Percentiles rank a stretch among this genome's conserved stretches.
These are phyloP conservation scores for Pistacia vera DNA, from an alignment of 345 rosid species.

Conservation along the genomic window DNA sequence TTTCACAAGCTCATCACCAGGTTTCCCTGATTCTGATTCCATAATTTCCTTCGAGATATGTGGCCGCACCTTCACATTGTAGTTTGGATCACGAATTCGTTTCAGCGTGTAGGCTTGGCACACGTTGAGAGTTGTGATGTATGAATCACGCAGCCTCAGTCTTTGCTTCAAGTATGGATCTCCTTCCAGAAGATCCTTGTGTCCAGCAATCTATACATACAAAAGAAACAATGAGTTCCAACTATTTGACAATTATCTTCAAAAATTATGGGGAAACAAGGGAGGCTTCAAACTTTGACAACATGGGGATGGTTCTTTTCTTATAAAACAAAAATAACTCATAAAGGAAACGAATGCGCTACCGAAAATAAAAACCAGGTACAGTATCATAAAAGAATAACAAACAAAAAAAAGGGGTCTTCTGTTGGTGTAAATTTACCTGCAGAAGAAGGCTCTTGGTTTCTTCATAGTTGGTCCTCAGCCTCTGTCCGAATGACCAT, in stretches of 20 bases:
- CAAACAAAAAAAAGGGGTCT: not conserved
- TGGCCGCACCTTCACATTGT: slow-evolving; percentile 73
- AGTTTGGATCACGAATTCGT: slow-evolving; percentile 81
- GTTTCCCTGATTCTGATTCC: slow-evolving; percentile 78
- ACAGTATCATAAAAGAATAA: not conserved
- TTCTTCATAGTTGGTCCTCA: slow-evolving; percentile 76
- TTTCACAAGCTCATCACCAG: slow-evolving; percentile 71
- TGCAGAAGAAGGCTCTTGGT: slow-evolving; percentile 84
- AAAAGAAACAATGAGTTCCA: not conserved
- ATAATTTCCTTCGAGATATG: slow-evolving; percentile 79
- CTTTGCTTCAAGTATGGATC: slow-evolving; percentile 95
- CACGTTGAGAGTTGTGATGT: slow-evolving; percentile 93
- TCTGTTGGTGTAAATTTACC: slow-evolving; percentile 41
- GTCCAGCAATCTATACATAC: slow-evolving; percentile 77
- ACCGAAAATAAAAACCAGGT: not conserved
- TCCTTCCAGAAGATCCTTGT: slow-evolving; percentile 94
- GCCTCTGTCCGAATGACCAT: slow-evolving; percentile 70
- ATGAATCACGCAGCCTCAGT: slow-evolving; percentile 87
- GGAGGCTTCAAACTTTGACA: not conserved
- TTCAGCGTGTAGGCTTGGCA: slow-evolving; percentile 97
- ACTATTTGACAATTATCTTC: too few species aligned
- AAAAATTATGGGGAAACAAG: not conserved
- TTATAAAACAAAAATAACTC: not conserved
- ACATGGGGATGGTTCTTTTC: not conserved
- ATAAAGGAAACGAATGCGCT: not conserved